phyloP scores from a whole-genome alignment of 2,329 filamentous ascomycete genomes.

The Pezizomycotina sp. region DNA sequence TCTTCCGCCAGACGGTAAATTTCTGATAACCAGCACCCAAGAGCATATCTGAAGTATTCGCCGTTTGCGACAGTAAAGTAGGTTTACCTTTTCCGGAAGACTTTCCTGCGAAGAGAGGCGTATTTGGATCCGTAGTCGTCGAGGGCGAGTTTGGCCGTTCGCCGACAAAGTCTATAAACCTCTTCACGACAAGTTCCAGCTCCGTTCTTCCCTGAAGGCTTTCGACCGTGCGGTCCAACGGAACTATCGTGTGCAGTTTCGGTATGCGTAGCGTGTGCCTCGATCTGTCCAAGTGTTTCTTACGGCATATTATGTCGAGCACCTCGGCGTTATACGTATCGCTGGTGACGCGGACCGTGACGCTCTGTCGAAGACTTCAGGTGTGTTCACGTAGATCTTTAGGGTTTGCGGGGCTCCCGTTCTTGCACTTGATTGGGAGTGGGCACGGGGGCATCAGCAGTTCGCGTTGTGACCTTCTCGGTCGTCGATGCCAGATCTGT shows the following conservation, averaged over 20 bases:
- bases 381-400: slow-evolving; percentile 23
- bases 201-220: slow-evolving; percentile 60
- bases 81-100: slow-evolving; percentile 6
- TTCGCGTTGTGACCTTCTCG: slow-evolving; percentile 10
- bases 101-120: slow-evolving; percentile 13
- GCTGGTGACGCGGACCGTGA: slow-evolving; percentile 59
- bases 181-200: slow-evolving; percentile 56
- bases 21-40: slow-evolving; percentile 41
- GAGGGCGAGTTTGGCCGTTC: slow-evolving; percentile 18
- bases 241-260: slow-evolving; percentile 45
- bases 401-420: slow-evolving; percentile 22
- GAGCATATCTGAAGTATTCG: slow-evolving; percentile 20
- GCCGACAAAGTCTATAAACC: slow-evolving; percentile 54
- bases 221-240: slow-evolving; percentile 61
- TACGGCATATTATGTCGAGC: slow-evolving; percentile 60
- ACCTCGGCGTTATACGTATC: slow-evolving; percentile 73
- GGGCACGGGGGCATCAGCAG: slow-evolving; percentile 11
- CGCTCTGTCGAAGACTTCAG: slow-evolving; percentile 40
- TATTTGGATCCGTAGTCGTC: slow-evolving; percentile 3
- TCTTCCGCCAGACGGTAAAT: slow-evolving; percentile 66
- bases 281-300: slow-evolving; percentile 61
- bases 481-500: too few species aligned
- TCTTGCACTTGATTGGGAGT: slow-evolving; percentile 15
- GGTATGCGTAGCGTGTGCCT: slow-evolving; percentile 64
- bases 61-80: slow-evolving; percentile 16